These are phyloP conservation scores for Rhododendron williamsianum DNA, from an alignment of 148 eudicot genomes.

Conservation along the genomic window DNA sequence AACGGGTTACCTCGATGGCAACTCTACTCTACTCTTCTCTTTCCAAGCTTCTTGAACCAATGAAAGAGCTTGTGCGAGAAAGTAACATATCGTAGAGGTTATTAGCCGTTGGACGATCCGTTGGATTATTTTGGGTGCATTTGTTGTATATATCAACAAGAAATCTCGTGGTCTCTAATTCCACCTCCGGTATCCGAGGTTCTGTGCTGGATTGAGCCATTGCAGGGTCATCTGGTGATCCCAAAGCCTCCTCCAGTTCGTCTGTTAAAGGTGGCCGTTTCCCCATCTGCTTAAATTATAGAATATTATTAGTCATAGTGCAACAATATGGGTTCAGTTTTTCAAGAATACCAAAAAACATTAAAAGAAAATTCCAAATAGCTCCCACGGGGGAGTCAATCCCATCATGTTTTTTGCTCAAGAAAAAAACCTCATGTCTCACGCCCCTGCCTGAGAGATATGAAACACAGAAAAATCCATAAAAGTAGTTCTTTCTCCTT, in stretches of 20 bases:
- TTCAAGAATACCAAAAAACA: neutral
- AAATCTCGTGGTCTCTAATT: slow-evolving; percentile 43
- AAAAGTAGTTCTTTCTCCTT: neutral
- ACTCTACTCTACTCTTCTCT: slow-evolving; percentile 16
- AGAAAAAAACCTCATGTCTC: neutral
- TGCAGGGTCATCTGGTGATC: slow-evolving; percentile 28
- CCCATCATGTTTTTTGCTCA: neutral
- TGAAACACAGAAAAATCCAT: neutral
- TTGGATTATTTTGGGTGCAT: slow-evolving; percentile 61
- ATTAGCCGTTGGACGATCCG: slow-evolving; percentile 69
- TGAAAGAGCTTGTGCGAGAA: slow-evolving; percentile 32
- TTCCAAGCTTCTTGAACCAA: slow-evolving; percentile 22
- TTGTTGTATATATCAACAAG: slow-evolving; percentile 45
- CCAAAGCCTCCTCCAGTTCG: slow-evolving; percentile 46
- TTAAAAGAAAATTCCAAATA: neutral
- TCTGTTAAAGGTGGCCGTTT: slow-evolving; percentile 61
- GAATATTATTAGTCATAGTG: neutral
- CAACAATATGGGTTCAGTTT: neutral
- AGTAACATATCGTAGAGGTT: slow-evolving; percentile 46
- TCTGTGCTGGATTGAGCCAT: slow-evolving; percentile 29
- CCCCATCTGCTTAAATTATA: slow-evolving; percentile 48
- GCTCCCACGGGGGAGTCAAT: neutral
- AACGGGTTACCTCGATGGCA: slow-evolving; percentile 1
- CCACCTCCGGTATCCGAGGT: slow-evolving; percentile 30
- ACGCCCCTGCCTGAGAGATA: neutral